These are phyloP conservation scores for Mortierella sp. DNA, from an alignment of 371 early-diverging fungal genomes.

Conservation along the genomic window DNA sequence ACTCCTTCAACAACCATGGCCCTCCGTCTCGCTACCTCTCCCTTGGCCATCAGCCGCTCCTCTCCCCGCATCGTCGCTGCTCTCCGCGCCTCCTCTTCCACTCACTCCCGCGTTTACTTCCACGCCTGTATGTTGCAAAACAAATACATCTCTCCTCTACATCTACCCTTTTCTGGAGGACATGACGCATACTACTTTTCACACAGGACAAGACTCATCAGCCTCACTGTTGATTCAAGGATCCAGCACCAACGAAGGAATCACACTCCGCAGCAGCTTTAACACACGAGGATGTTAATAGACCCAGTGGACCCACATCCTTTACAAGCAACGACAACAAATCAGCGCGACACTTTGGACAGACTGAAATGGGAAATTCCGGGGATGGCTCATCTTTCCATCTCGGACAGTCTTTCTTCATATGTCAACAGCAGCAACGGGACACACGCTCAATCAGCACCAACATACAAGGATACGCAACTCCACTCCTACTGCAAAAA, in stretches of 20 bases:
- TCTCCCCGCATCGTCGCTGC: constrained; percentile 17
- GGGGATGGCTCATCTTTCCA: constrained; percentile 14
- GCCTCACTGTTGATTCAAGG: background rate
- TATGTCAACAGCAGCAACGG: constrained; percentile 5
- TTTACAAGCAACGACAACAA: background rate
- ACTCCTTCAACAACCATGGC: constrained; percentile 17
- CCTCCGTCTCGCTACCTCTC: constrained; percentile 21
- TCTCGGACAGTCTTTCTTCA: background rate
- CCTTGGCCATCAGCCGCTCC: constrained; percentile 17
- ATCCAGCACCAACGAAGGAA: background rate
- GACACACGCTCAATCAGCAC: background rate
- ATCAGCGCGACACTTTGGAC: background rate
- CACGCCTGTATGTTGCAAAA: constrained; percentile 25
- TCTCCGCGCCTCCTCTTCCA: constrained; percentile 23
- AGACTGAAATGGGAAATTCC: constrained; percentile 17
- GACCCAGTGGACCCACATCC: background rate
- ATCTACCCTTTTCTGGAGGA: background rate
- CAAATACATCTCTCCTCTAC: background rate
- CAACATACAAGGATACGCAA: background rate
- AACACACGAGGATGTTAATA: no score
- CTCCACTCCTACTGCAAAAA: background rate
- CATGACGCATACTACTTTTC: background rate
- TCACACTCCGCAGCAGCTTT: background rate
- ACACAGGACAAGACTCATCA: background rate
- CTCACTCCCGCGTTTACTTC: constrained; percentile 30